These are phyloP conservation scores for Scheffersomyces spartinae DNA, from an alignment of 805 yeast species.

Conservation along the genomic window DNA sequence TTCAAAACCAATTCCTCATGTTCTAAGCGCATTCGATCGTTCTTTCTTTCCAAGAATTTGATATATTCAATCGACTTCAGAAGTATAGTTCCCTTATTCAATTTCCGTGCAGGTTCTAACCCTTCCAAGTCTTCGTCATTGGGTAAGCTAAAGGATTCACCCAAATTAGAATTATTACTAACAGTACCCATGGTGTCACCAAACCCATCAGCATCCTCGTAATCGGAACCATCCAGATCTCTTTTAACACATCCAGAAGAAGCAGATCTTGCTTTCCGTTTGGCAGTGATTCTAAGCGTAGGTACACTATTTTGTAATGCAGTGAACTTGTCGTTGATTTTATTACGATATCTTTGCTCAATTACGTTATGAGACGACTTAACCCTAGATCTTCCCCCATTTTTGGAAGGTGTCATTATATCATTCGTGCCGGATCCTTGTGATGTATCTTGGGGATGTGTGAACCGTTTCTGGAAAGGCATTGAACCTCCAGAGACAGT, in stretches of 20 bases:
- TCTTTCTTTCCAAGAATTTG: constrained; percentile 54
- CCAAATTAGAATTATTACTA: no score
- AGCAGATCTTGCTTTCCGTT: no score
- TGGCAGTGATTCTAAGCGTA: constrained; percentile 52
- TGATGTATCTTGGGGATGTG: no score
- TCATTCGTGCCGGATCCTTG: no score
- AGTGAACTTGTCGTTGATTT: constrained; percentile 59
- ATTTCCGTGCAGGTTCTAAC: constrained; percentile 58
- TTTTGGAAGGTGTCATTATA: no score
- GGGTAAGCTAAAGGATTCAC: no score
- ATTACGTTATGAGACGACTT: constrained; percentile 70
- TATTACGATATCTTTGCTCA: constrained; percentile 71
- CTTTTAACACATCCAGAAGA: no score
- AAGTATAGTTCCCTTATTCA: constrained; percentile 69
- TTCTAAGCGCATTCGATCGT: constrained; percentile 39
- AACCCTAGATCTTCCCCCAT: no score
- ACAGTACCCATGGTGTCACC: constrained; percentile 5
- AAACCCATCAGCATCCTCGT: constrained; percentile 4
- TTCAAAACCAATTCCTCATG: constrained; percentile 32
- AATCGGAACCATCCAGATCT: no score
- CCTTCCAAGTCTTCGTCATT: constrained; percentile 50
- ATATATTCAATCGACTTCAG: constrained; percentile 76
- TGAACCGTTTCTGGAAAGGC: no score
- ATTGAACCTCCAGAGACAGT: no score
- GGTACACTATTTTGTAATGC: constrained; percentile 73